Percentiles rank a stretch among this genome's conserved stretches.
Evolutionary conservation across 768 basidiomycete genomes (phyloP).

Genomic region (Trichaptum fuscoviolaceum): DNA sequence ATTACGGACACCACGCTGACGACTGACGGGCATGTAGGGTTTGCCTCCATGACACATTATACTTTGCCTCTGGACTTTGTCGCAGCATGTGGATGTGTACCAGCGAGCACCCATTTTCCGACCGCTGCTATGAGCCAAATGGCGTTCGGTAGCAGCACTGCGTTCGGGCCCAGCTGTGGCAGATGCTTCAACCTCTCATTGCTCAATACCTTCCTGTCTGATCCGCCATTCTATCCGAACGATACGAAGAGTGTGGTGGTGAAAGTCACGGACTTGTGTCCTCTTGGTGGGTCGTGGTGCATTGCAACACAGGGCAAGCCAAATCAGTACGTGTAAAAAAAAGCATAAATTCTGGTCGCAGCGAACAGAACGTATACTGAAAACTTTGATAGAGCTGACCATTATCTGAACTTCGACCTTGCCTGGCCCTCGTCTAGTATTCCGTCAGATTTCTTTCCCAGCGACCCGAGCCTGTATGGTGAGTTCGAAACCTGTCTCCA

Average conservation of each 20-base stretch:
- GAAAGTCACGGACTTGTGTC: conserved; percentile 80
- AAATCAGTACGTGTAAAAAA: conserved; percentile 48
- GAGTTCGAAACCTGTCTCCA: conserved; percentile 25
- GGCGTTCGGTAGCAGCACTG: conserved; percentile 71
- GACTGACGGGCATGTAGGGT: conserved; percentile 22
- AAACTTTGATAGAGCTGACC: conserved; percentile 46
- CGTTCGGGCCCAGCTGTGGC: conserved; percentile 70
- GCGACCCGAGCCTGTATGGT: conserved; percentile 62
- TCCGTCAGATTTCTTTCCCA: conserved; percentile 69
- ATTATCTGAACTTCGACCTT: conserved; percentile 77
- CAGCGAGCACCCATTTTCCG: conserved; percentile 62
- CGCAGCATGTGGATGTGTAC: conserved; percentile 74
- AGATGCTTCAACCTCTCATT: conserved; percentile 76
- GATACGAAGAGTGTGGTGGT: conserved; percentile 57
- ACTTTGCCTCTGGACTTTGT: conserved; percentile 33
- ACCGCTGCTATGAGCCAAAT: conserved; percentile 77
- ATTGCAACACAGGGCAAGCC: conserved; percentile 54
- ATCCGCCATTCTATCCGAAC: conserved; percentile 66
- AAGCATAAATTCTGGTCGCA: not conserved
- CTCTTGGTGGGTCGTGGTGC: conserved; percentile 66
- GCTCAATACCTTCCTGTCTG: conserved; percentile 56
- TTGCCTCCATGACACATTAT: conserved; percentile 80
- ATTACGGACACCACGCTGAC: not conserved
- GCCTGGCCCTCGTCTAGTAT: conserved; percentile 72
- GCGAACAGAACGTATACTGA: not conserved